A percentile compares a stretch with the other conserved stretches of the same genome.
Conservation (phyloP, 1,284 basidiomycete genomes). For the Marasmius sp. region DNA sequence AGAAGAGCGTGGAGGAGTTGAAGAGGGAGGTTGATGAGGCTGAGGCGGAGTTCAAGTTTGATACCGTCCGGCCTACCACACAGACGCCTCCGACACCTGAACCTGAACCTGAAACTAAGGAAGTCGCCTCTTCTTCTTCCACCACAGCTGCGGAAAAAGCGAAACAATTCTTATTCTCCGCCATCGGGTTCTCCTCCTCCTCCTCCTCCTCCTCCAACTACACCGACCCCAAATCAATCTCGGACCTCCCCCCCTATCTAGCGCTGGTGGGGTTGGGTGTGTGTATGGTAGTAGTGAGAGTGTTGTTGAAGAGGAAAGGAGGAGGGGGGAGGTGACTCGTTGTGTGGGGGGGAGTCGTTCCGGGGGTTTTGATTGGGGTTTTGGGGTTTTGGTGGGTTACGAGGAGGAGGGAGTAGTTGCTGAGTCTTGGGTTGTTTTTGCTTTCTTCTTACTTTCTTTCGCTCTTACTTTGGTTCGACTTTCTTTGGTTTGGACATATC, state of each 20-base stretch:
- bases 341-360: not conserved
- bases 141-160: not conserved
- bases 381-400: not conserved
- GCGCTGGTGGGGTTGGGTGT: conserved; percentile 58
- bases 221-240: conserved; percentile 26
- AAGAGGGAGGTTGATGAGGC: conserved; percentile 10
- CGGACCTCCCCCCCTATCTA: conserved; percentile 46
- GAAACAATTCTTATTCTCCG: conserved; percentile 9
- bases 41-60: conserved; percentile 12
- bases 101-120: not conserved
- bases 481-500: not conserved
- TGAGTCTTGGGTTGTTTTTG: too few relatives aligned
- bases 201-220: not conserved
- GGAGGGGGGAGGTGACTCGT: conserved; percentile 2
- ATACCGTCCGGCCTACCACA: not conserved
- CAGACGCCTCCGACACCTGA: not conserved
- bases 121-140: not conserved
- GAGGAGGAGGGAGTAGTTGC: too few relatives aligned
- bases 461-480: not conserved
- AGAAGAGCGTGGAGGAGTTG: not conserved
- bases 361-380: not conserved
- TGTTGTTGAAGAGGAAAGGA: conserved; percentile 38
- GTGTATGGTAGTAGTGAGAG: conserved; percentile 51
- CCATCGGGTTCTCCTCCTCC: not conserved
- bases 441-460: not conserved